Percentiles rank a stretch among this genome's conserved stretches.
Conservation (phyloP, 257 asterid species). For the Scutellaria barbata region DNA sequence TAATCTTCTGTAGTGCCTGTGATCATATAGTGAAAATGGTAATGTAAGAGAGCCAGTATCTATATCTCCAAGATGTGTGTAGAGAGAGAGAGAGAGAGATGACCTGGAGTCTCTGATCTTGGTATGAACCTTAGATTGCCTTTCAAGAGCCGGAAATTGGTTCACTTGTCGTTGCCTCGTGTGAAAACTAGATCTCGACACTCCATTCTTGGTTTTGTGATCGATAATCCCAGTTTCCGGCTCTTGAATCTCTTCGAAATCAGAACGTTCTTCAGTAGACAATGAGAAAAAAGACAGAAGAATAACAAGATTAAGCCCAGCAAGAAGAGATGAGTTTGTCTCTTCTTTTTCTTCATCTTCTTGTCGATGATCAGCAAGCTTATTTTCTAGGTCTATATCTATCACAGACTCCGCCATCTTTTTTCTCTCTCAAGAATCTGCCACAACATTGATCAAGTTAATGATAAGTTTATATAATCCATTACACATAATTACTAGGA, state of each 20-base stretch:
- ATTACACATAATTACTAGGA: background rate
- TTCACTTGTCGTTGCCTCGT: conserved; percentile 29
- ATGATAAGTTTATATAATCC: too few species aligned
- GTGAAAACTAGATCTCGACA: conserved; percentile 16
- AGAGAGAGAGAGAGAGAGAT: background rate
- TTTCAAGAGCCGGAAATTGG: conserved; percentile 32
- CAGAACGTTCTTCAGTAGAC: conserved; percentile 32
- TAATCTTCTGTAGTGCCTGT: conserved; percentile 49
- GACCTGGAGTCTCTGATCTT: conserved; percentile 49
- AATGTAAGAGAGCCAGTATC: background rate
- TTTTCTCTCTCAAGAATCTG: conserved; percentile 12
- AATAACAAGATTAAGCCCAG: conserved; percentile 54
- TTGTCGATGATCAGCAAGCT: background rate
- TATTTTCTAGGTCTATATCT: conserved; percentile 20
- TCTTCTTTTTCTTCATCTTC: conserved; percentile 29
- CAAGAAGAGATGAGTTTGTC: conserved; percentile 24
- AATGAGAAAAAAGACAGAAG: conserved; percentile 49
- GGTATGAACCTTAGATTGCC: conserved; percentile 39
- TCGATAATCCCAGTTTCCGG: background rate
- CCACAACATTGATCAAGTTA: background rate
- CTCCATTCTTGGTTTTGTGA: conserved; percentile 13
- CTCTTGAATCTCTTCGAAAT: conserved; percentile 25
- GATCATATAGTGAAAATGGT: background rate
- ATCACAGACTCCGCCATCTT: conserved; percentile 33
- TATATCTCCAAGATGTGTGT: background rate